phyloP scores from a whole-genome alignment of 257 asterid genomes.

The Oldenlandia corymbosa region DNA sequence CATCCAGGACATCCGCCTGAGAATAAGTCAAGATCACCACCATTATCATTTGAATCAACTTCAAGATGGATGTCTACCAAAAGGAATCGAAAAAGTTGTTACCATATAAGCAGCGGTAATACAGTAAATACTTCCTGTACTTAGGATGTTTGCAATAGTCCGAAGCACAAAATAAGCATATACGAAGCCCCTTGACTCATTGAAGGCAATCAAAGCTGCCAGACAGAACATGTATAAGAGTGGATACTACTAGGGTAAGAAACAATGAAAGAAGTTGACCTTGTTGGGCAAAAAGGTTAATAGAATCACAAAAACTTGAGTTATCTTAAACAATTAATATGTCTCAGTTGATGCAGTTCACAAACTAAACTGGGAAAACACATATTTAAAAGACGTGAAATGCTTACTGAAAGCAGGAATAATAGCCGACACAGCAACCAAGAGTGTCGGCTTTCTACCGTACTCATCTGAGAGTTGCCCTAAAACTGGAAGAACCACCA shows the following conservation, averaged over 20 bases:
- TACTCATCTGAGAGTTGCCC: constrained; percentile 90
- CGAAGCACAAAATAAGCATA: constrained; percentile 71
- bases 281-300: too few species aligned
- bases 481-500: constrained; percentile 75
- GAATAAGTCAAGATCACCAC: background rate
- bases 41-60: background rate
- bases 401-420: constrained; percentile 69
- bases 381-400: background rate
- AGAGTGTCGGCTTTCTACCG: constrained; percentile 87
- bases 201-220: constrained; percentile 74
- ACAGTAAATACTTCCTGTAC: constrained; percentile 91
- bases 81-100: constrained; percentile 25
- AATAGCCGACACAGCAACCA: constrained; percentile 62
- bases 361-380: background rate
- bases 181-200: constrained; percentile 57
- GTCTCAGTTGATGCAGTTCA: background rate
- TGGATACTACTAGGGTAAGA: too few species aligned
- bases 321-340: background rate
- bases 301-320: background rate
- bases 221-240: background rate
- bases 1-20: constrained; percentile 82
- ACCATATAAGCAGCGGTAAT: constrained; percentile 84
- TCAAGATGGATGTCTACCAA: background rate
- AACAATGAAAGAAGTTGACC: too few species aligned
- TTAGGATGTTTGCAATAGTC: constrained; percentile 60